Evolutionary conservation across 2,329 filamentous ascomycete genomes (phyloP).

Genomic region (Epichloe glyceriae): DNA sequence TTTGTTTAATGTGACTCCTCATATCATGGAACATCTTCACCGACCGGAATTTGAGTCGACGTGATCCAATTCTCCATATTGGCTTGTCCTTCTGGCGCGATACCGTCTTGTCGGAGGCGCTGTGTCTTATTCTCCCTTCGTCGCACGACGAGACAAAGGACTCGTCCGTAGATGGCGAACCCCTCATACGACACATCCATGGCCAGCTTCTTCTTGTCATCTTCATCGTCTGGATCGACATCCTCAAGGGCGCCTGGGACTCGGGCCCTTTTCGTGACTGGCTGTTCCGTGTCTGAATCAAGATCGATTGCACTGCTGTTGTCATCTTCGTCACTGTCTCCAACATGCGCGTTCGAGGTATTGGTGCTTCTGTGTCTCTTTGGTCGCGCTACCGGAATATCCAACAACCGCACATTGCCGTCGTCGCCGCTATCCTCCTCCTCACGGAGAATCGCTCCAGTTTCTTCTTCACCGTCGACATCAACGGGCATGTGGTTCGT

Average conservation of each 20-base stretch:
- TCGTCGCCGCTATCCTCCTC: slow-evolving; percentile 41
- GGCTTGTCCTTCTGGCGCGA: slow-evolving; percentile 41
- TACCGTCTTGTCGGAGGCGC: slow-evolving; percentile 17
- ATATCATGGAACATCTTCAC: slow-evolving; percentile 20
- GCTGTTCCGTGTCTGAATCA: slow-evolving; percentile 26
- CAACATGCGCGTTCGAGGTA: slow-evolving; percentile 18
- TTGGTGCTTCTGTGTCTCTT: slow-evolving; percentile 17
- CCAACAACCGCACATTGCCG: slow-evolving; percentile 15
- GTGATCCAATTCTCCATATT: slow-evolving; percentile 78
- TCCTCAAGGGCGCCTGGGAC: slow-evolving; percentile 16
- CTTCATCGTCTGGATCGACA: slow-evolving; percentile 23
- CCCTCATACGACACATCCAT: slow-evolving; percentile 86
- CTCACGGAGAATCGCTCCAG: slow-evolving; percentile 23
- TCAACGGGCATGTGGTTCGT: slow-evolving; percentile 42
- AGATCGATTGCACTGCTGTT: slow-evolving; percentile 23
- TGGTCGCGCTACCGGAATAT: slow-evolving; percentile 20
- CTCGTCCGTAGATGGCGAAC: slow-evolving; percentile 88
- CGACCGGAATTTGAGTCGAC: slow-evolving; percentile 54
- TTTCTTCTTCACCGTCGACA: slow-evolving; percentile 14
- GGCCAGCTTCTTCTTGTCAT: slow-evolving; percentile 83
- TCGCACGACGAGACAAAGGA: slow-evolving; percentile 79
- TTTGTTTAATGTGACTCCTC: too few relatives aligned
- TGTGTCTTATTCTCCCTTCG: slow-evolving; percentile 47
- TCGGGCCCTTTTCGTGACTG: slow-evolving; percentile 32
- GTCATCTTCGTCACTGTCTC: slow-evolving; percentile 18